These are phyloP conservation scores for Metarhizium humberi DNA, from an alignment of 2,329 filamentous ascomycete genomes.

Conservation along the genomic window DNA sequence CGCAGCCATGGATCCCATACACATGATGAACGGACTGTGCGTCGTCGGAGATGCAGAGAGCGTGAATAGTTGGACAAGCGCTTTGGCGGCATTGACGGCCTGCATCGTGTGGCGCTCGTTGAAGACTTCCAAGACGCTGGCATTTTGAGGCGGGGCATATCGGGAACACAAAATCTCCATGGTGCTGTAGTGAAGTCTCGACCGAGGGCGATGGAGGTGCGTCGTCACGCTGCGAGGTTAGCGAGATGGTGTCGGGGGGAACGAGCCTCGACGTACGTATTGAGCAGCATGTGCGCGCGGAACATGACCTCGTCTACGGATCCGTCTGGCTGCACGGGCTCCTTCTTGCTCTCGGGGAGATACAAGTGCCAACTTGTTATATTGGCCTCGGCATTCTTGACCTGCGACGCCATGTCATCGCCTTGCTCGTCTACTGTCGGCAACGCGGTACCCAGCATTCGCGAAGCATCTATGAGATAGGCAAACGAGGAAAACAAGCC, in stretches of 20 bases:
- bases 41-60: slow-evolving; percentile 6
- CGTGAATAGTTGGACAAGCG: slow-evolving; percentile 9
- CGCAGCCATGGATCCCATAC: slow-evolving; percentile 11
- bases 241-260: not conserved
- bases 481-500: slow-evolving; percentile 65
- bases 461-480: slow-evolving; percentile 67
- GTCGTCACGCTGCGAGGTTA: slow-evolving; percentile 6
- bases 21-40: slow-evolving; percentile 13
- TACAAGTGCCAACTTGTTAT: slow-evolving; percentile 66
- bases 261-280: slow-evolving; percentile 28
- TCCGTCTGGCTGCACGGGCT: slow-evolving; percentile 54
- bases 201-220: slow-evolving; percentile 11
- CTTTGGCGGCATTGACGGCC: slow-evolving; percentile 7
- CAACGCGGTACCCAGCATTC: slow-evolving; percentile 53
- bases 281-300: slow-evolving; percentile 65
- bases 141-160: slow-evolving; percentile 11
- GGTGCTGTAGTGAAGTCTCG: slow-evolving; percentile 9
- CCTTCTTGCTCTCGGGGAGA: slow-evolving; percentile 57
- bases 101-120: slow-evolving; percentile 8
- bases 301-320: slow-evolving; percentile 70
- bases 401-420: slow-evolving; percentile 17
- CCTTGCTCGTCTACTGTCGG: slow-evolving; percentile 34
- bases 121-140: slow-evolving; percentile 8
- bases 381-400: slow-evolving; percentile 25
- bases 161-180: slow-evolving; percentile 13